A percentile compares a stretch with the other conserved stretches of the same genome.
Conservation (phyloP, 352 stramenopile genomes). For the Thalassiosira allenii region DNA sequence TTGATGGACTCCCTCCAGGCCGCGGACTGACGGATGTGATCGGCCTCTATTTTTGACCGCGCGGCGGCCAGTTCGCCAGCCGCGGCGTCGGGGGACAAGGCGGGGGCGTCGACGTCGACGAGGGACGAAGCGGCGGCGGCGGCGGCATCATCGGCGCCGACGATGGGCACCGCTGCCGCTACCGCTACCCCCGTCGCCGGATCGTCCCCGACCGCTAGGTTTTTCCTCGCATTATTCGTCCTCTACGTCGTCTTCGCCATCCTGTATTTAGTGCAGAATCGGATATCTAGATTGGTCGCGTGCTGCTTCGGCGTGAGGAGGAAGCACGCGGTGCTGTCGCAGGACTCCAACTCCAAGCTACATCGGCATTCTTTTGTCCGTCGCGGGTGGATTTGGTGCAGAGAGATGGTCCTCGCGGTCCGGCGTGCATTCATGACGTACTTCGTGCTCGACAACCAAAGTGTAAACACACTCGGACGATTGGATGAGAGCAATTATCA, state of each 20-base stretch:
- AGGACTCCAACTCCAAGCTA: not conserved
- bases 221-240: not conserved
- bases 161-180: no score
- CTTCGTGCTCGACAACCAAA: not conserved
- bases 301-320: not conserved
- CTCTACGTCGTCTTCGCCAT: not conserved
- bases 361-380: not conserved
- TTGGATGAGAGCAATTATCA: constrained; percentile 35
- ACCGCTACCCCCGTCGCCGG: no score
- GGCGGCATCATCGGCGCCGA: no score
- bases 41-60: no score
- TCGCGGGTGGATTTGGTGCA: not conserved
- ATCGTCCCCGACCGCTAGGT: not conserved
- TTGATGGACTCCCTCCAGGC: no score
- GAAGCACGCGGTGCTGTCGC: not conserved
- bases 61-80: no score
- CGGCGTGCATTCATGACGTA: not conserved
- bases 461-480: not conserved
- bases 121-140: no score
- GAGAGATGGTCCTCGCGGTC: not conserved
- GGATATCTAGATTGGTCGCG: not conserved
- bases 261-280: constrained; percentile 9
- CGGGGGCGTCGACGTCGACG: no score
- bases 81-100: no score
- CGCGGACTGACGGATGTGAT: no score